Evolutionary conservation across 2,329 filamentous ascomycete species (phyloP).

Genomic region (Nectriaceae sp.): DNA sequence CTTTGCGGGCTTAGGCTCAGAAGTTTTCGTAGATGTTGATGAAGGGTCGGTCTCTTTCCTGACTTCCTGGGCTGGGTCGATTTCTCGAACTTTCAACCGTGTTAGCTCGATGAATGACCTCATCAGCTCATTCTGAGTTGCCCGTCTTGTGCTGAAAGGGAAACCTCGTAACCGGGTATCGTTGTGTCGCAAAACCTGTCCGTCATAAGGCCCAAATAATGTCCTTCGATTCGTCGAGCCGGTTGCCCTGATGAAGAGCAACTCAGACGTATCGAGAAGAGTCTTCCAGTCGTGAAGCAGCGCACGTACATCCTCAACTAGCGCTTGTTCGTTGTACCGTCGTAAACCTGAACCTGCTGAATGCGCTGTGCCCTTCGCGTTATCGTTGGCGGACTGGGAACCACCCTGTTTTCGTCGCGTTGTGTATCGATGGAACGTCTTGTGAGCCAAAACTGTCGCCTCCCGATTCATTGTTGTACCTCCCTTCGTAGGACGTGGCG

Average conservation of each 20-base stretch:
- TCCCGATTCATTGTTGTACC: slow-evolving; percentile 74
- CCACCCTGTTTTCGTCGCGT: slow-evolving; percentile 96
- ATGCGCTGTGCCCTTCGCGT: slow-evolving; percentile 89
- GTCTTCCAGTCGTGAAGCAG: slow-evolving; percentile 82
- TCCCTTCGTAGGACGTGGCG: slow-evolving; percentile 75
- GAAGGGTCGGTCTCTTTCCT: slow-evolving; percentile 43
- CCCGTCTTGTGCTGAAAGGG: slow-evolving; percentile 87
- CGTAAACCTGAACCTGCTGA: slow-evolving; percentile 89
- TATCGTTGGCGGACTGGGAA: slow-evolving; percentile 90
- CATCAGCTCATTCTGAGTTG: slow-evolving; percentile 94
- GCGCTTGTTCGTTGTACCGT: slow-evolving; percentile 89
- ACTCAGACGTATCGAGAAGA: slow-evolving; percentile 79
- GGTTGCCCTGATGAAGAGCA: slow-evolving; percentile 87
- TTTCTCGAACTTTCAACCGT: slow-evolving; percentile 78
- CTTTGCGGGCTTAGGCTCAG: slow-evolving; percentile 53
- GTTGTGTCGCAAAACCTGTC: slow-evolving; percentile 76
- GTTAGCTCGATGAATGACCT: slow-evolving; percentile 93
- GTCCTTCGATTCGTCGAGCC: slow-evolving; percentile 85
- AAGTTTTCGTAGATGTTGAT: slow-evolving; percentile 35
- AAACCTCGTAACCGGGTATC: slow-evolving; percentile 84
- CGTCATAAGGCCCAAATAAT: slow-evolving; percentile 88
- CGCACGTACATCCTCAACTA: slow-evolving; percentile 83
- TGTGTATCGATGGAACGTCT: slow-evolving; percentile 97
- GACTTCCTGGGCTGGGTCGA: slow-evolving; percentile 65
- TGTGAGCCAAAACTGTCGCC: slow-evolving; percentile 87